Percentiles rank a stretch among this genome's conserved stretches.
phyloP scores from a whole-genome alignment of 257 asterid genomes.

The Craterostigma plantagineum region DNA sequence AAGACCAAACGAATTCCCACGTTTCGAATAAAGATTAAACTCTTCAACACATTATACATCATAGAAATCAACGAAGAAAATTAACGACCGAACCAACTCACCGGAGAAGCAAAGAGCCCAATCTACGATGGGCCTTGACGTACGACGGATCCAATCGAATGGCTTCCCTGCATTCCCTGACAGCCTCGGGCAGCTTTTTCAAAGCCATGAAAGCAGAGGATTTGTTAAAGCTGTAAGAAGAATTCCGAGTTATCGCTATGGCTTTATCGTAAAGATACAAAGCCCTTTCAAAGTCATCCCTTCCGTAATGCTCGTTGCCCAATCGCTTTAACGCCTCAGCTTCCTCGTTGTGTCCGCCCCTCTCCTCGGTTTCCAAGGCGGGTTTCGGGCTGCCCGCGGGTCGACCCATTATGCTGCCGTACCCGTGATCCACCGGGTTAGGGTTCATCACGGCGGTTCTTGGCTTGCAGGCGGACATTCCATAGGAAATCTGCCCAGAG shows the following conservation, averaged over 20 bases:
- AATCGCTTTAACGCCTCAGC: slow-evolving; percentile 65
- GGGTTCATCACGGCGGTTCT: slow-evolving; percentile 46
- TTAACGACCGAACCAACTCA: slow-evolving; percentile 18
- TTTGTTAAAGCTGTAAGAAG: slow-evolving; percentile 53
- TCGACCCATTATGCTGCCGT: slow-evolving; percentile 69
- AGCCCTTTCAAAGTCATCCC: slow-evolving; percentile 46
- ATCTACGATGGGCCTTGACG: slow-evolving; percentile 64
- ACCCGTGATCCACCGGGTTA: slow-evolving; percentile 48
- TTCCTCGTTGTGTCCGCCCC: slow-evolving; percentile 17
- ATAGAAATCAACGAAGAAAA: no score
- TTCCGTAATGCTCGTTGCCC: slow-evolving; percentile 46
- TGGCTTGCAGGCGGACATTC: slow-evolving; percentile 19
- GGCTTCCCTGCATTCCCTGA: slow-evolving; percentile 71
- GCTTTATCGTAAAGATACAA: slow-evolving; percentile 59
- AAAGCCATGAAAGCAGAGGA: slow-evolving; percentile 70
- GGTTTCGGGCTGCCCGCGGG: slow-evolving; percentile 19
- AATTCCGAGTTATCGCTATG: slow-evolving; percentile 47
- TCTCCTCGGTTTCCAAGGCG: slow-evolving; percentile 10
- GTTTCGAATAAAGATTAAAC: no score
- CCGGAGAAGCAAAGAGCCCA: slow-evolving; percentile 79
- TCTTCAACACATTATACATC: no score
- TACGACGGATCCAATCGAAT: slow-evolving; percentile 69
- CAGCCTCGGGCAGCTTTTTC: slow-evolving; percentile 36
- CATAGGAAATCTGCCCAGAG: slow-evolving; percentile 47
- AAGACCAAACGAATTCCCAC: no score